Base-by-base conservation (phyloP, 1,139 yeast species). In the Kluyveromyces sp. region DNA sequence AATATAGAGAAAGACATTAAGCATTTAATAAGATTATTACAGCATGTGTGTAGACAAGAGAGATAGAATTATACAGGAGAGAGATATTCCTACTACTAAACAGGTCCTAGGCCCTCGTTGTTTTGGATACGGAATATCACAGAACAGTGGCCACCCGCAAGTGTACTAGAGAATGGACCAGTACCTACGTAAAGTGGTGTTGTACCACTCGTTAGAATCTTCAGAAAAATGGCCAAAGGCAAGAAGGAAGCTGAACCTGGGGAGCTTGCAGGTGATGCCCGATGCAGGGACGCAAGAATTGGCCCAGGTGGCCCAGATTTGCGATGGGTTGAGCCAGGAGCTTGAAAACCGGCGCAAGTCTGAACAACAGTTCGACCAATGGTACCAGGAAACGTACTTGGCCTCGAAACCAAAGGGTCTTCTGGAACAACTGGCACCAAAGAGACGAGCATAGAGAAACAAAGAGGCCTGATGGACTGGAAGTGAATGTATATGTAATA, bases 391-490 rank as follows among this genome's bases (percentile, higher is more conserved):
- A 30, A 48, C 45, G 29, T 63, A 53, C 43, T 42, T 60, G 43
- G 52, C 50, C 31, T 55, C 51, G 34, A 60, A 59, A 45, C 67
- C 67, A 29, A 63, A 60, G 4, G 65, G 67, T 1, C 53, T 63
- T 49, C 46, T 48, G 4, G 54, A 50, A 3, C 50, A 47, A 15
- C 48, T 61, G 30, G 52, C 60, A 5, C 66, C 65, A 4, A 48
- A 58, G 31, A 53, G 42, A 56, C 46, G 28, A 35, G 37, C 8
- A 6, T 4, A 5, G 27, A 21, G 37, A 21, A 34, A 15, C 2
- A 34, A 6, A 34, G 36, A 15, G 33, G 33, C 7, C 7, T 10
- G 21, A 15, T 15, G 21, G 21, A 2, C 21, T 15, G 21, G 21
- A 15, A 15, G 21, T 15, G 7, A 7, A 31, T 31, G 7, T 31